A percentile compares a stretch with the other conserved stretches of the same genome.
phyloP scores from a whole-genome alignment of 2,329 filamentous ascomycete species.

The Alternaria longipes region DNA sequence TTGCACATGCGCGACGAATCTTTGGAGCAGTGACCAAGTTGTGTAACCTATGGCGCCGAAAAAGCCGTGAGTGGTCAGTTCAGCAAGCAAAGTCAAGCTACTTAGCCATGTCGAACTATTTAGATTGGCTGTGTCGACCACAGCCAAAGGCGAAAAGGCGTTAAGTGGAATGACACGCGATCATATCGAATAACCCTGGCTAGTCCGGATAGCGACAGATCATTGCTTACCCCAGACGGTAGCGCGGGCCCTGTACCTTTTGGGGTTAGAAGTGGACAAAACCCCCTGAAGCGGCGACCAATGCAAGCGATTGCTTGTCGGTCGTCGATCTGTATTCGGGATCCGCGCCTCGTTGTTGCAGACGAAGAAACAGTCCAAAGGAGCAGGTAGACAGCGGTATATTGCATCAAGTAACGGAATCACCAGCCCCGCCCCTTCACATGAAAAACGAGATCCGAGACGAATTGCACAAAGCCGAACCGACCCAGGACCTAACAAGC shows the following conservation, averaged over 20 bases:
- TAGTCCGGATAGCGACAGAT: slow-evolving; percentile 15
- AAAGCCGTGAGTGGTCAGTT: slow-evolving; percentile 22
- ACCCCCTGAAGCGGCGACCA: slow-evolving; percentile 20
- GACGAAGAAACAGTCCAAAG: slow-evolving; percentile 14
- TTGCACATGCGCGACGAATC: slow-evolving; percentile 31
- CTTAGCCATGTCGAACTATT: slow-evolving; percentile 12
- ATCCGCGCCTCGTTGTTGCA: slow-evolving; percentile 25
- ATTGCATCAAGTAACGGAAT: slow-evolving; percentile 19
- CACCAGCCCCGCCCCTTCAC: slow-evolving; percentile 29
- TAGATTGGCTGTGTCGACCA: slow-evolving; percentile 18
- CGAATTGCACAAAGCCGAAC: not conserved
- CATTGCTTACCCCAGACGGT: slow-evolving; percentile 15
- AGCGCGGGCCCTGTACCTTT: slow-evolving; percentile 5
- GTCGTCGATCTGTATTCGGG: slow-evolving; percentile 25
- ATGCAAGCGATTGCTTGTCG: slow-evolving; percentile 24
- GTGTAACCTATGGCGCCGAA: slow-evolving; percentile 15
- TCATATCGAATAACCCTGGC: slow-evolving; percentile 16
- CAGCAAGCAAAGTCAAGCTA: slow-evolving; percentile 14
- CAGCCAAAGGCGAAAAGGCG: slow-evolving; percentile 13
- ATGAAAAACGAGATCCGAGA: slow-evolving; percentile 19
- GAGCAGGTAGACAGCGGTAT: slow-evolving; percentile 30
- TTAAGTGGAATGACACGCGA: slow-evolving; percentile 9
- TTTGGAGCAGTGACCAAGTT: slow-evolving; percentile 4
- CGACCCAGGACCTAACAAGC: not conserved
- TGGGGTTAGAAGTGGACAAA: slow-evolving; percentile 19